Evolutionary conservation across 768 basidiomycete species (phyloP), one percentile per base, ranked within the genome.

Genomic region (Cystofilobasidium ferigula): DNA sequence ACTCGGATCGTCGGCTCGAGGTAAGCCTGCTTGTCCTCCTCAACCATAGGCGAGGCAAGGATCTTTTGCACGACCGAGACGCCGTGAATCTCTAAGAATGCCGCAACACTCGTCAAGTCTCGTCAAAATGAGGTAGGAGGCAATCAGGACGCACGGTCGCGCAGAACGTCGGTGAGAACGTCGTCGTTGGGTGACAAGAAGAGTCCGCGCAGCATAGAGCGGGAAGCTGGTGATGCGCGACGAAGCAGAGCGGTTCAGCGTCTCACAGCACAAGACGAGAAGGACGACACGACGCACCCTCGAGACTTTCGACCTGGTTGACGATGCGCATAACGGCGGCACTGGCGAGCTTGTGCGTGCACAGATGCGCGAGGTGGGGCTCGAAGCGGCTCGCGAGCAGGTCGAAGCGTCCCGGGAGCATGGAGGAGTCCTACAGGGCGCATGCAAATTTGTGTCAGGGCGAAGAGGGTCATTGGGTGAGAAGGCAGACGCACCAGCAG

Each of bases 331-430:
- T 81, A 45, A 98, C 91, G 1, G 92, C 94, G 70, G 93, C 81
- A 2, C 92, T 95, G 0, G 95, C 94, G 71, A 99, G 77, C 77
- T 98, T 98, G 80, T 99, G 95, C 3, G 91, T 95, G 80, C 93
- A 97, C 65, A 98, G 81, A 76, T 98, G 93, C 3, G 91, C 92
- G 43, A 98, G 81, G 73, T 98, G 94, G 56, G 95, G 90, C 0
- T 91, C 90, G 77, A 99, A 94, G 57, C 94, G 89, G 54, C 92
- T 92, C 1, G 95, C 92, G 56, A 98, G 81, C 57, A 99, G 80
- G 66, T 86, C 85, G 80, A 95, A 99, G 51, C 95, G 84, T n/a
- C 91, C 92, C 1, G 89, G 89, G 80, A 99, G 89, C 69, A 85
- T 85, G 54, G 92, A 95, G 0, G 89, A 86, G 73, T 99, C 64